These are phyloP conservation scores for Dalechampia spathulata DNA, from an alignment of 441 rosid species.

Conservation along the genomic window DNA sequence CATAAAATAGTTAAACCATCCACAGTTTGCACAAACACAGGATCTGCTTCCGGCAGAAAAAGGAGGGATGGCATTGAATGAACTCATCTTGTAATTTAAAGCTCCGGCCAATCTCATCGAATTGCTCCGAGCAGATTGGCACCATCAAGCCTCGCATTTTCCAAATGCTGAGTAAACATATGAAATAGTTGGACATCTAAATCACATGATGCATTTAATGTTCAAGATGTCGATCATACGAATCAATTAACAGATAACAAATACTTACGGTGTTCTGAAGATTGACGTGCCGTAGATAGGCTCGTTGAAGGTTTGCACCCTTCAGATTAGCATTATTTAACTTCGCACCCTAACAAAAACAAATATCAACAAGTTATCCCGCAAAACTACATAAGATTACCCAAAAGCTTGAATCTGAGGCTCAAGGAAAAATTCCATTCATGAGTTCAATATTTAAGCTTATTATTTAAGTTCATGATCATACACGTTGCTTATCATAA, in stretches of 20 bases:
- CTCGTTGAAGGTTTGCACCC: constrained; percentile 90
- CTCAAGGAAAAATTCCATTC: too few relatives aligned
- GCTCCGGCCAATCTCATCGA: constrained; percentile 35
- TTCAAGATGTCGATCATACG: neutral
- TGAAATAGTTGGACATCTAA: neutral
- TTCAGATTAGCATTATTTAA: constrained; percentile 69
- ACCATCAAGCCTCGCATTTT: constrained; percentile 86
- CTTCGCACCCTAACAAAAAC: constrained; percentile 65
- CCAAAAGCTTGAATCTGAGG: too few relatives aligned
- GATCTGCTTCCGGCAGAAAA: too few relatives aligned
- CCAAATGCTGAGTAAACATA: constrained; percentile 49
- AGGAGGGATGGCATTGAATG: too few relatives aligned
- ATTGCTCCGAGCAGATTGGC: constrained; percentile 78
- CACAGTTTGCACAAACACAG: too few relatives aligned
- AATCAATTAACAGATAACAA: neutral
- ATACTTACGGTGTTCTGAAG: constrained; percentile 74
- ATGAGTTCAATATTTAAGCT: too few relatives aligned
- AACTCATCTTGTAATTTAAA: too few relatives aligned
- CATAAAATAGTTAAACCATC: too few relatives aligned
- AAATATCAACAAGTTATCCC: constrained; percentile 1
- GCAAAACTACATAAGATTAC: too few relatives aligned
- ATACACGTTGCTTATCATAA: too few relatives aligned
- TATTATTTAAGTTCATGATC: too few relatives aligned
- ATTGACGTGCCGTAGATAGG: constrained; percentile 75
- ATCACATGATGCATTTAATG: neutral